A percentile compares a stretch with the other conserved stretches of the same genome.
Evolutionary conservation across 805 yeast genomes (phyloP).

Genomic region (Saccharomyces mikatae): DNA sequence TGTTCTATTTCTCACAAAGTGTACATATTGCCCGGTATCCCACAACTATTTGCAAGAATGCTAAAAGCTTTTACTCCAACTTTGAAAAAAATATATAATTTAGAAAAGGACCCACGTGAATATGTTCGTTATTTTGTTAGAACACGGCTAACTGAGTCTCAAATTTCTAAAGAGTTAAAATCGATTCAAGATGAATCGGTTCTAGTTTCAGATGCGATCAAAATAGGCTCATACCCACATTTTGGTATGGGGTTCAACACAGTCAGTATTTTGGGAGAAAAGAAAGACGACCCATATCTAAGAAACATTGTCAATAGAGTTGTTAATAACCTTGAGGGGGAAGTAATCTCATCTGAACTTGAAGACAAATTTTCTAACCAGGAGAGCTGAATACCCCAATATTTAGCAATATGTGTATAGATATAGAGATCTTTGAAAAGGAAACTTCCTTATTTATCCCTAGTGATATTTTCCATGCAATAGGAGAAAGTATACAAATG

Average conservation of each 20-base stretch:
- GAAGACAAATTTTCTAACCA: slow-evolving; percentile 37
- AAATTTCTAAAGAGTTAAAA: slow-evolving; percentile 56
- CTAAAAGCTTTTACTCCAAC: slow-evolving; percentile 38
- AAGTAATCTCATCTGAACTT: slow-evolving; percentile 47
- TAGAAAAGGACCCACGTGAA: slow-evolving; percentile 22
- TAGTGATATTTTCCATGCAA: not conserved
- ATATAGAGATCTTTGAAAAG: not conserved
- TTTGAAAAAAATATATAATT: slow-evolving; percentile 32
- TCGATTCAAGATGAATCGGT: slow-evolving; percentile 40
- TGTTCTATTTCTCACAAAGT: slow-evolving; percentile 59
- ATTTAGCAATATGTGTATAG: not conserved
- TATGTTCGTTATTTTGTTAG: slow-evolving; percentile 49
- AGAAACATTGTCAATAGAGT: slow-evolving; percentile 40
- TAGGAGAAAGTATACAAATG: not conserved
- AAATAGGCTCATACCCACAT: slow-evolving; percentile 84
- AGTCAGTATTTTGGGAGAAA: slow-evolving; percentile 63
- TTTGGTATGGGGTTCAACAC: slow-evolving; percentile 55
- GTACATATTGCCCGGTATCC: slow-evolving; percentile 77
- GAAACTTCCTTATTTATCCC: not conserved
- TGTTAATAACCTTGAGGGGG: slow-evolving; percentile 43
- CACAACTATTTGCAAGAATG: slow-evolving; percentile 56
- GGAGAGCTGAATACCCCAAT: not conserved
- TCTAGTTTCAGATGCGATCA: slow-evolving; percentile 35
- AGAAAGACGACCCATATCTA: slow-evolving; percentile 32
- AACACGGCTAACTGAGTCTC: slow-evolving; percentile 55